Evolutionary conservation across 352 stramenopile genomes (phyloP).

Genomic region (Globisporangium mamillatum): DNA sequence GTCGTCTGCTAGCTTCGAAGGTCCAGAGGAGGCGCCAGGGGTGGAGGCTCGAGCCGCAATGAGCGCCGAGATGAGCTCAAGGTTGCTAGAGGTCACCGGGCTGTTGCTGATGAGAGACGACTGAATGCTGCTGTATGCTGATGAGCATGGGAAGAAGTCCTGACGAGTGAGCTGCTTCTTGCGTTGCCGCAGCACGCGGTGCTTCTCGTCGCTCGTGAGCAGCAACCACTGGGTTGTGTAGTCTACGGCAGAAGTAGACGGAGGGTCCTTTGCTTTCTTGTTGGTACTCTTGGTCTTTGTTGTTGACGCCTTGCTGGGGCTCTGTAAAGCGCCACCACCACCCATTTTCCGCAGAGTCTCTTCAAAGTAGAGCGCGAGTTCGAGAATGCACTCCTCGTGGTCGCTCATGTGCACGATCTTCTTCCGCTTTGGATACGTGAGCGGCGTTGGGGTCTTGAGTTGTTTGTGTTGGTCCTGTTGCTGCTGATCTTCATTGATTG

Average conservation of each 20-base stretch:
- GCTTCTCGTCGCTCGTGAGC: slow-evolving; percentile 15
- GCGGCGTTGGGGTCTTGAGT: neutral
- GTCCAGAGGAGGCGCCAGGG: no score
- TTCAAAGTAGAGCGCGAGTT: slow-evolving; percentile 39
- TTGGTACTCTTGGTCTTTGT: neutral
- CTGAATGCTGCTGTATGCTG: neutral
- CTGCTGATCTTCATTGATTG: neutral
- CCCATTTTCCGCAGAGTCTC: slow-evolving; percentile 12
- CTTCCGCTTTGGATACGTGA: slow-evolving; percentile 15
- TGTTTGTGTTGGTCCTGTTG: neutral
- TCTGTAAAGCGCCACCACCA: neutral
- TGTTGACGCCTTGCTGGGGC: neutral
- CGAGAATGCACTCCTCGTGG: slow-evolving; percentile 38
- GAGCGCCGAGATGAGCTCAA: slow-evolving; percentile 7
- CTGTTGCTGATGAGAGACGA: neutral
- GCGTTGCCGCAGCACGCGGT: slow-evolving; percentile 8
- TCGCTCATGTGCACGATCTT: slow-evolving; percentile 41
- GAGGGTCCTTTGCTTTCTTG: neutral
- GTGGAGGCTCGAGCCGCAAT: slow-evolving; percentile 1
- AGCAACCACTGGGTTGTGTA: slow-evolving; percentile 19
- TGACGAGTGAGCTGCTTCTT: slow-evolving; percentile 21
- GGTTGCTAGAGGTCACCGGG: neutral
- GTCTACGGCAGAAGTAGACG: no score
- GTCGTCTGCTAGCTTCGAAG: neutral
- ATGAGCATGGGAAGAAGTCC: slow-evolving; percentile 20